Conservation (phyloP, 331 rosid species). For the Pyracantha coccinea region DNA sequence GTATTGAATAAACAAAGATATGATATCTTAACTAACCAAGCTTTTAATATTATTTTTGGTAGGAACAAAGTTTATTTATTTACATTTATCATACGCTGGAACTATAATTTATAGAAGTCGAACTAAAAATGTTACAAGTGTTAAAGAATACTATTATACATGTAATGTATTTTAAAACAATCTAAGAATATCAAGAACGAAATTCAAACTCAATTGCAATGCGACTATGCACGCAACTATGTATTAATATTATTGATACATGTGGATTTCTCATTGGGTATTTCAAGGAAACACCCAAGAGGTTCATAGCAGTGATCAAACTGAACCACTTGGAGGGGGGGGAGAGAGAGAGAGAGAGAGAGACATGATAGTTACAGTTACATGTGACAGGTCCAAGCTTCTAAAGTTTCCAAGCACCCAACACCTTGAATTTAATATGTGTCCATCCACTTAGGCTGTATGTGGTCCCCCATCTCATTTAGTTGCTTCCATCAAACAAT, state of each 20-base stretch:
- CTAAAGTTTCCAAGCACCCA: background rate
- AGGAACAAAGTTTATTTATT: background rate
- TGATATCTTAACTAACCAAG: background rate
- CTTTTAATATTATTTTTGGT: background rate
- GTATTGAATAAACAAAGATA: conserved; percentile 8
- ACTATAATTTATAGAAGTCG: too few relatives aligned
- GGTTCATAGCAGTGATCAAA: too few relatives aligned
- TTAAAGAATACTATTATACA: too few relatives aligned
- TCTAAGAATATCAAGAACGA: too few relatives aligned
- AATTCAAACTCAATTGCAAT: too few relatives aligned
- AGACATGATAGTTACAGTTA: conserved; percentile 10
- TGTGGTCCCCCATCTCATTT: conserved; percentile 26
- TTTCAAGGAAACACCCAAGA: background rate
- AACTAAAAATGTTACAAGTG: too few relatives aligned
- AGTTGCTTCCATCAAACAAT: conserved; percentile 20
- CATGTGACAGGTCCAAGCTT: conserved; percentile 32
- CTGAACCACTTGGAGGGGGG: conserved; percentile 27
- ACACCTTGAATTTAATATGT: background rate
- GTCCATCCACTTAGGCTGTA: conserved; percentile 19
- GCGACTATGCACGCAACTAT: background rate
- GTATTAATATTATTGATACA: background rate
- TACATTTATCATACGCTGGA: too few relatives aligned
- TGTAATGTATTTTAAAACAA: too few relatives aligned
- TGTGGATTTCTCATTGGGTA: background rate
- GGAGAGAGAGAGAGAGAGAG: background rate